phyloP scores from a whole-genome alignment of 352 stramenopile species.

The Pythium sp. region DNA sequence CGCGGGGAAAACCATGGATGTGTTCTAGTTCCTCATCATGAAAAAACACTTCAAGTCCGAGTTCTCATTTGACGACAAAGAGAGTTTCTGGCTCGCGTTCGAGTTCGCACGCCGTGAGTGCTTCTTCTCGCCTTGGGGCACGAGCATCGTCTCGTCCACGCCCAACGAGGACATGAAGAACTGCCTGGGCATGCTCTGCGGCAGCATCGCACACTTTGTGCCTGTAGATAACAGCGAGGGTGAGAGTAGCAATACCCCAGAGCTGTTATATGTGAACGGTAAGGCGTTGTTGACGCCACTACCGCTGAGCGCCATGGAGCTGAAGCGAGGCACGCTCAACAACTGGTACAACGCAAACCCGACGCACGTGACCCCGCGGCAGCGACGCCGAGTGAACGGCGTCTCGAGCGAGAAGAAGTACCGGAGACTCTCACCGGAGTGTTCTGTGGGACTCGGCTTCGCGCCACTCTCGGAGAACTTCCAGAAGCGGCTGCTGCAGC shows the following conservation, averaged over 20 bases:
- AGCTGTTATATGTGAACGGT: slow-evolving; percentile 16
- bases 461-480: slow-evolving; percentile 38
- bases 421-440: slow-evolving; percentile 32
- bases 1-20: slow-evolving; percentile 34
- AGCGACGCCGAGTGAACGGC: slow-evolving; percentile 23
- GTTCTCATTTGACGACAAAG: slow-evolving; percentile 69
- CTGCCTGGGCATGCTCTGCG: slow-evolving; percentile 51
- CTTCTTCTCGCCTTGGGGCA: slow-evolving; percentile 56
- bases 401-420: neutral
- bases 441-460: slow-evolving; percentile 43
- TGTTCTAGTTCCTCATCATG: slow-evolving; percentile 46
- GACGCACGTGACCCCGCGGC: slow-evolving; percentile 49
- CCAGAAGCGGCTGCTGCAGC: slow-evolving; percentile 24
- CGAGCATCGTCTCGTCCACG: slow-evolving; percentile 39
- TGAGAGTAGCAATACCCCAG: neutral
- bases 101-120: slow-evolving; percentile 45
- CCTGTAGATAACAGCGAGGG: slow-evolving; percentile 24
- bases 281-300: slow-evolving; percentile 38
- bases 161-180: slow-evolving; percentile 46
- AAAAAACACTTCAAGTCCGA: slow-evolving; percentile 32
- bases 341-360: slow-evolving; percentile 45
- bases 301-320: slow-evolving; percentile 19
- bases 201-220: slow-evolving; percentile 54
- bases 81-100: slow-evolving; percentile 65
- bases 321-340: slow-evolving; percentile 27